Evolutionary conservation across 1,284 basidiomycete genomes (phyloP), one percentile per base, ranked within the genome.

Genomic region (Ustilago sp.): DNA sequence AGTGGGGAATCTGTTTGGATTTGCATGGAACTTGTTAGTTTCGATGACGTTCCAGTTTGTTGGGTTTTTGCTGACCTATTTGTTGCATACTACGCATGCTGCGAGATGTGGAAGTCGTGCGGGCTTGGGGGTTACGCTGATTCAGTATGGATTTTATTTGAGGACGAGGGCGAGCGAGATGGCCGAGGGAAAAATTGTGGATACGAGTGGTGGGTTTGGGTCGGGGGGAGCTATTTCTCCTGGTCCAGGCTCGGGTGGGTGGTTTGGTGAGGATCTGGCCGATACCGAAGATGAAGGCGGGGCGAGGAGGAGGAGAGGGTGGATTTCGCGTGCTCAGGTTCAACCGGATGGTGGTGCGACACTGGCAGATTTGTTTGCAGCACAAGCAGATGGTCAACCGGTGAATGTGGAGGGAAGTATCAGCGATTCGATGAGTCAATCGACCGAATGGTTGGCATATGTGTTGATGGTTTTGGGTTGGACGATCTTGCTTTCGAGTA

Each of bases 1-100:
- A 0, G 86, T 89, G 34, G 90, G 89, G 63, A 90, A 89, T 60
- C 66, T 88, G 31, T 95, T 93, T 85, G 88, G 92, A 28, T 95
- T 96, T 87, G 84, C 90, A 61, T 88, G 91, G 88, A 94, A 94
- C 85, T 84, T 94, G 70, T 89, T 95, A 87, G 92, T 95, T 58
- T 95, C 94, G 4, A 93, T 93, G 88, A 94, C 95, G 87, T 98
- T 99, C 91, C 94, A 98, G 87, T 96, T 98, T 86, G 90, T 98
- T 79, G 84, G 85, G 7, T 86, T 86, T 62, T 64, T 86, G 50
- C 74, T 86, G 35, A 85, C 86, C 34, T 85, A 86, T 55, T 73
- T 85, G 9, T 58, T 86, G 8, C 82, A 88, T 74, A 87, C 88
- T n/a, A 93, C 94, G 0, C 96, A 99, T 84, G 94, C 96, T 0